Conservation (phyloP, 2,329 filamentous ascomycete species). For the Fusarium sp. region DNA sequence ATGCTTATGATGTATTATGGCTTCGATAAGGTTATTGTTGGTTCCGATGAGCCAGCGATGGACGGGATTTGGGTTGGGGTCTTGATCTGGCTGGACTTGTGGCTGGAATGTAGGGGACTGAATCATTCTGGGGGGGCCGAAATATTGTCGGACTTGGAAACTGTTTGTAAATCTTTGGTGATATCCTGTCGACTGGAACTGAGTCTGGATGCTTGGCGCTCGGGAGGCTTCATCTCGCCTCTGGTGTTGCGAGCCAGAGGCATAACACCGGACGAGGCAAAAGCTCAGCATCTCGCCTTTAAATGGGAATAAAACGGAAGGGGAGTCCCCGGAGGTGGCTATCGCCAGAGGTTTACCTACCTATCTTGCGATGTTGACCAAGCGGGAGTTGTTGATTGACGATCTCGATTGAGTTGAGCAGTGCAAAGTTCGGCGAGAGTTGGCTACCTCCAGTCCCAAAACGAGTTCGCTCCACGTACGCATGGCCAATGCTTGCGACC, state of each 20-base stretch:
- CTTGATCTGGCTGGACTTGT: background rate
- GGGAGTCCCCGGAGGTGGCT: no score
- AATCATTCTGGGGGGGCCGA: background rate
- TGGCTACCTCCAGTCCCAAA: accelerated
- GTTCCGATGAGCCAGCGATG: background rate
- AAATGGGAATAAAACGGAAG: background rate
- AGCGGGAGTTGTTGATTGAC: accelerated
- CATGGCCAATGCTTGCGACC: background rate
- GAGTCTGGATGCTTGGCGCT: background rate
- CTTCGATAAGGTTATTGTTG: background rate
- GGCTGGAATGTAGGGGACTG: background rate
- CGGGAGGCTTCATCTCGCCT: background rate
- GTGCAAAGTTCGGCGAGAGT: background rate
- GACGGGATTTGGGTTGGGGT: background rate
- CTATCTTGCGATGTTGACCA: background rate
- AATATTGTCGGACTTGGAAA: background rate
- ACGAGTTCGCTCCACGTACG: accelerated
- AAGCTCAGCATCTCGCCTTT: accelerated
- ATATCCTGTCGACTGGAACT: accelerated
- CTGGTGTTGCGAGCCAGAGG: background rate
- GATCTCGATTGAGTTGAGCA: background rate
- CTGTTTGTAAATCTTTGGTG: background rate
- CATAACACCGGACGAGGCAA: background rate
- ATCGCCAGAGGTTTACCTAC: no score
- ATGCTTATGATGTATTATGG: background rate